These are phyloP conservation scores for Eucalyptus leucophloia DNA, from an alignment of 345 rosid species.

Conservation along the genomic window DNA sequence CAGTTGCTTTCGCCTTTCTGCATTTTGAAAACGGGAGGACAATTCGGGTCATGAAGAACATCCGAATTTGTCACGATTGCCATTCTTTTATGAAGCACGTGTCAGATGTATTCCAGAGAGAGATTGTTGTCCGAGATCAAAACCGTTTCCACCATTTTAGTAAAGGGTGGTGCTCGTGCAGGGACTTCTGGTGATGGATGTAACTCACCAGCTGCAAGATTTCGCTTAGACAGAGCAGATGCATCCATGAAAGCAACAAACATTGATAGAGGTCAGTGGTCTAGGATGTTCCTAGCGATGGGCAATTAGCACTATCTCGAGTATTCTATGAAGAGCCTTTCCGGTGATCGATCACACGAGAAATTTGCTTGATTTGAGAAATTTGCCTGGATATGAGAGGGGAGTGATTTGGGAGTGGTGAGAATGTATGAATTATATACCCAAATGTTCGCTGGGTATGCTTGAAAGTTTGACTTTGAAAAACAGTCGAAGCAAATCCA, in stretches of 20 bases:
- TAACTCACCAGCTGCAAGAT: background rate
- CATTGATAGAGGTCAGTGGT: background rate
- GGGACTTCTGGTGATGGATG: slow-evolving; percentile 18
- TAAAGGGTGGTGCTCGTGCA: slow-evolving; percentile 24
- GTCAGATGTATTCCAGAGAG: slow-evolving; percentile 7
- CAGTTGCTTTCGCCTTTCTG: slow-evolving; percentile 31
- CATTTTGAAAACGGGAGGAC: background rate
- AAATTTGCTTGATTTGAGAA: no score
- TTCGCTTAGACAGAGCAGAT: background rate
- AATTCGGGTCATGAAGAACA: slow-evolving; percentile 32
- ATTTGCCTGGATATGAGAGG: no score
- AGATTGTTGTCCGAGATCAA: slow-evolving; percentile 23
- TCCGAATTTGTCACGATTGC: slow-evolving; percentile 25
- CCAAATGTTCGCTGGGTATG: no score
- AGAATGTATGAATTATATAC: no score
- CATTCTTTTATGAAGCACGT: slow-evolving; percentile 41
- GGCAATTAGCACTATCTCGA: background rate
- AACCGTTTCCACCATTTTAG: slow-evolving; percentile 42
- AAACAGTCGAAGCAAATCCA: no score
- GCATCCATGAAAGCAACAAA: background rate
- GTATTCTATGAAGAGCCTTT: background rate
- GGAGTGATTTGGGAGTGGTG: no score
- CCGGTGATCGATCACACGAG: background rate
- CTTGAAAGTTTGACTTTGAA: no score
- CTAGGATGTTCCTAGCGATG: background rate